Base-by-base conservation (phyloP, 2,329 filamentous ascomycete species). In the Fusarium verrucosum region DNA sequence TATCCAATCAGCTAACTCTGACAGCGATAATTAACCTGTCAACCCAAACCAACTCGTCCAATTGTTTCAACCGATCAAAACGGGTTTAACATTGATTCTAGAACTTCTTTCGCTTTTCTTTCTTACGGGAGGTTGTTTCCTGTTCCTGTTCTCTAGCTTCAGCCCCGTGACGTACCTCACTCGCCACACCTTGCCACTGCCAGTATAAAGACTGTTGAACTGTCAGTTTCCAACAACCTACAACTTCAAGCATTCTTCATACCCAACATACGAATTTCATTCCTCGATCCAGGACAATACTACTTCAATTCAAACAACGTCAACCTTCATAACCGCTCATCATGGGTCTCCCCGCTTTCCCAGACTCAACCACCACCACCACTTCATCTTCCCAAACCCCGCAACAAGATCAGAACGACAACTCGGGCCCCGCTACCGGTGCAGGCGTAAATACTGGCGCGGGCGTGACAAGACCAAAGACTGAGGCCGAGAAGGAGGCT, bases 381-480 rank as follows among this genome's bases (percentile, higher is more conserved):
- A 35, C 30, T 37, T 14, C 32, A 16, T 37, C 46, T 14, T 25
- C 51, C 30, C 51, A 60, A 47, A 54, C 54, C 44, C 30, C 57
- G 26, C 53, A 61, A 50, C 42, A 65, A 36, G 45, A 65, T 25
- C 50, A 69, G 28, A 53, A 56, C 14, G 64, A 50, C 26, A 44
- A 45, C 20, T n/a, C n/a, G n/a, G 45, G 45, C 14, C 49, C 62
- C 47, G 65, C 74, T 28, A 78, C 76, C 3, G 81, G 81, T 23
- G 81, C 81, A 3, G 81, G 81, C 13, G 79, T 76, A n/a, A 75
- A 84, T 69, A 82, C 80, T 0, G 82, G 81, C n/a, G 81, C 81
- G 0, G 82, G 81, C 2, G 75, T 72, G 7, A 81, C 79, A 13
- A 70, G 81, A 53, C 73, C 77, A 35, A 84, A 84, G 77, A 84